Base-by-base conservation (phyloP, 2,329 filamentous ascomycete genomes). In the Sporothrix brasiliensis region DNA sequence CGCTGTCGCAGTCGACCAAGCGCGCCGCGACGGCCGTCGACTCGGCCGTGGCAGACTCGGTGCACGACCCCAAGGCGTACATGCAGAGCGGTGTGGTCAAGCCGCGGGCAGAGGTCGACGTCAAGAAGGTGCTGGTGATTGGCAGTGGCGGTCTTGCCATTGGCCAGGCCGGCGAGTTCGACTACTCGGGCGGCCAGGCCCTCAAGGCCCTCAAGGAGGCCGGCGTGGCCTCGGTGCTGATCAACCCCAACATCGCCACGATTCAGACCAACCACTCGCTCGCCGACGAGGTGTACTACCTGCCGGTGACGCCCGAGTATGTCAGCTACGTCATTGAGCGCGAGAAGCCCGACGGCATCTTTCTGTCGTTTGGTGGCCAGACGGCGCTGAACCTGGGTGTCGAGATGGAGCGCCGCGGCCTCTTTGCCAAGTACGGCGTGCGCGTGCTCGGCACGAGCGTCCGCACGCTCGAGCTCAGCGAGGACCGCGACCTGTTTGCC, bases 271-370 rank as follows among this genome's bases (percentile, higher is more conserved):
- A 94, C 68, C 97, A 97, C 83, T 93, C 94, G 74, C 85, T 99
- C 67, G 95, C 95, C n/a, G 95, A 99, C 81, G 97, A 98, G 85
- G 95, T 98, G 69, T 99, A 98, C 83, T 99, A 98, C 86, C 85
- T 98, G 56, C 95, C 95, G 70, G 94, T 99, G 77, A 99, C 95
- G 21, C 92, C 94, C 74, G 94, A 98, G 86, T 99, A 98, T 83
- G 94, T 97, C 79, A 91, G 91, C 77, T 94, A 98, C 81, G 94
- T 99, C 73, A 98, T 99, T 79, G 93, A 98, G 85, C 91, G 92
- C 78, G 95, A 98, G 83, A 89, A 90, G 79, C 95, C 95, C 54
- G 95, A 99, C 84, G 95, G 94, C 77, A 97, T 99, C 80, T 95
- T 98, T 84, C 87, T 98, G 76, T 95, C 93, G 67, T 99, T 98